Conservation (phyloP, 2,329 filamentous ascomycete genomes). For the Escovopsis sp. region DNA sequence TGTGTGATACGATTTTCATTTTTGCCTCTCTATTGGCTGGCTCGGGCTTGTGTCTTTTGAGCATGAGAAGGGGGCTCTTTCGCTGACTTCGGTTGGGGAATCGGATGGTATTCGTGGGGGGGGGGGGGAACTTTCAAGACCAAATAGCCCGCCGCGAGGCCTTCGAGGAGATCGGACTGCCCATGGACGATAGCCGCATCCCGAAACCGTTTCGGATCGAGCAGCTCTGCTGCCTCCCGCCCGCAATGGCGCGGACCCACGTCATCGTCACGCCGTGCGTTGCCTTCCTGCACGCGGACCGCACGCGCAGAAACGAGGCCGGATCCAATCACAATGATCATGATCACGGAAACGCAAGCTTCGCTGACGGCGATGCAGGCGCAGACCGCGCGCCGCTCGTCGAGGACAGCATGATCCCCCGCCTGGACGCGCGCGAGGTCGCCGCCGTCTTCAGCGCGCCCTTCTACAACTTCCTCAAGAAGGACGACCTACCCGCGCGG, state of each 20-base stretch:
- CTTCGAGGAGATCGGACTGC: conserved; percentile 83
- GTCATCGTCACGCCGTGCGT: conserved; percentile 63
- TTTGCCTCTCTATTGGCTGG: no score
- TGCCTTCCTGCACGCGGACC: conserved; percentile 56
- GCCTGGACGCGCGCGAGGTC: conserved; percentile 77
- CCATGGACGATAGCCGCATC: conserved; percentile 51
- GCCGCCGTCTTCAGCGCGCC: conserved; percentile 86
- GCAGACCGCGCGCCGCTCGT: conserved; percentile 27
- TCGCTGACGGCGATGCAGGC: conserved; percentile 30
- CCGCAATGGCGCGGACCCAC: conserved; percentile 57
- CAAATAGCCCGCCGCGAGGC: conserved; percentile 82
- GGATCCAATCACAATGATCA: no score
- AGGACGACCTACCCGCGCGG: conserved; percentile 36
- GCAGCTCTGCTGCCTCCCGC: conserved; percentile 72
- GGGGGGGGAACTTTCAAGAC: conserved; percentile 26
- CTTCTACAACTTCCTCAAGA: conserved; percentile 65
- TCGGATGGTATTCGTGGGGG: not conserved
- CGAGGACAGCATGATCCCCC: conserved; percentile 60
- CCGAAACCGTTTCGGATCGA: conserved; percentile 71
- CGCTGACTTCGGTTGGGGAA: no score
- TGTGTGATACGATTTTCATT: no score
- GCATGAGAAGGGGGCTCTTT: no score
- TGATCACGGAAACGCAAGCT: no score
- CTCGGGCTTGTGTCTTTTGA: no score
- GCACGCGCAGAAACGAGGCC: no score